phyloP scores from a whole-genome alignment of 805 yeast genomes.

The Blastobotrys parvus region DNA sequence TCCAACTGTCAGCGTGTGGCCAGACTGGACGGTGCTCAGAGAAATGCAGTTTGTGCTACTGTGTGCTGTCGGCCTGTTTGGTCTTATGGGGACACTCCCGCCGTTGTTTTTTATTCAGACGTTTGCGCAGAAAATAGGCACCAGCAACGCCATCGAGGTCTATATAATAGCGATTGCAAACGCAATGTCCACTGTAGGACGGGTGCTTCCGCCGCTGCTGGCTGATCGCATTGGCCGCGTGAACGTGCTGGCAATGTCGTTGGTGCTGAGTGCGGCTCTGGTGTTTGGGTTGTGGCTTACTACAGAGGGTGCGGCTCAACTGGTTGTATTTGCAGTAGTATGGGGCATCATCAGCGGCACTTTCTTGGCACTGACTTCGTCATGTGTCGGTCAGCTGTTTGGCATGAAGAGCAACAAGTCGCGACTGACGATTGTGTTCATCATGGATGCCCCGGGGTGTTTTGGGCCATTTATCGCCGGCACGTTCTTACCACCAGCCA shows the following conservation, averaged over 20 bases:
- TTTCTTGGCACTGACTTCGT: slow-evolving; percentile 28
- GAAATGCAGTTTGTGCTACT: slow-evolving; percentile 18
- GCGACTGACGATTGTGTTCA: slow-evolving; percentile 1
- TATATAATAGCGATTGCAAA: slow-evolving; percentile 26
- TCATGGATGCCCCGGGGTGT: slow-evolving; percentile 1
- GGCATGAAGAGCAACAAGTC: slow-evolving; percentile 19
- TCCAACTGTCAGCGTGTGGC: slow-evolving; percentile 3
- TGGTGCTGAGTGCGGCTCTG: too few relatives aligned
- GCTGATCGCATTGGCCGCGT: slow-evolving; percentile 42
- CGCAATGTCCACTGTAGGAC: slow-evolving; percentile 36
- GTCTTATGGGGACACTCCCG: slow-evolving; percentile 22
- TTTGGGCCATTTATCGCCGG: slow-evolving; percentile 3
- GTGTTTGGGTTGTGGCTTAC: too few relatives aligned
- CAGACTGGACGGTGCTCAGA: slow-evolving; percentile 19
- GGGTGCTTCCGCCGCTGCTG: slow-evolving; percentile 38
- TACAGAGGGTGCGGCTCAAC: too few relatives aligned
- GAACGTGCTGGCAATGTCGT: too few relatives aligned
- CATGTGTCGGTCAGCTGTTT: slow-evolving; percentile 28
- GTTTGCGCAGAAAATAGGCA: slow-evolving; percentile 20
- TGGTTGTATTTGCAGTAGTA: slow-evolving; percentile 23
- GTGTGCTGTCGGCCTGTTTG: slow-evolving; percentile 12
- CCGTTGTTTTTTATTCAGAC: slow-evolving; percentile 26
- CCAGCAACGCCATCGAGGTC: slow-evolving; percentile 13
- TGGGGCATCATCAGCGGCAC: slow-evolving; percentile 30
- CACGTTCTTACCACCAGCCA: slow-evolving; percentile 9